A percentile compares a stretch with the other conserved stretches of the same genome.
Conservation (phyloP, 2,329 filamentous ascomycete species). For the Microthyrium microscopicum region DNA sequence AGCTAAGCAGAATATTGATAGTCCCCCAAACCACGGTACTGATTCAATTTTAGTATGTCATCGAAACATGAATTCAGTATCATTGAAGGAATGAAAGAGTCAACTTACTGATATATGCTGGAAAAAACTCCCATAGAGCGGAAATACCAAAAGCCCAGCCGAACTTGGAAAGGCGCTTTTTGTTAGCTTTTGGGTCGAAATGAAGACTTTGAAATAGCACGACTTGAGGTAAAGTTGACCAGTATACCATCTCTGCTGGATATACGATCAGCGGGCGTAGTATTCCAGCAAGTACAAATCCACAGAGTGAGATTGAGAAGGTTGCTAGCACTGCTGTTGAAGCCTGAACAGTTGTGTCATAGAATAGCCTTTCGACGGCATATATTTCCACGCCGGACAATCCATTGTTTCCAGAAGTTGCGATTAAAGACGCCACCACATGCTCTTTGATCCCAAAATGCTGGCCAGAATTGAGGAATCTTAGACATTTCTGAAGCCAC, state of each 20-base stretch:
- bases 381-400: constrained; percentile 3
- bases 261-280: too few species aligned
- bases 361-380: background rate
- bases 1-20: constrained; percentile 9
- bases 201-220: too few species aligned
- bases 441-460: constrained; percentile 4
- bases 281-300: too few species aligned
- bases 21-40: constrained; percentile 6
- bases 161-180: constrained; percentile 1
- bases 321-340: too few species aligned
- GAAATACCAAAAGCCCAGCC: background rate
- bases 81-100: too few species aligned
- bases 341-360: too few species aligned
- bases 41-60: too few species aligned
- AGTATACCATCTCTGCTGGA: too few species aligned
- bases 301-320: too few species aligned
- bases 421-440: constrained; percentile 4
- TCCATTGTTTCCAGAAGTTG: constrained; percentile 3
- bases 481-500: background rate
- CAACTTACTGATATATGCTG: constrained; percentile 10
- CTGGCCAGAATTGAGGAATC: constrained; percentile 3
- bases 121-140: constrained; percentile 10
- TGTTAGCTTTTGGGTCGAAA: too few species aligned
- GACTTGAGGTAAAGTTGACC: too few species aligned
- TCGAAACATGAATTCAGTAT: too few species aligned